Evolutionary conservation across 176 grass and related monocot genomes (phyloP), one percentile per base, ranked within the genome.

Genomic region (Triticum dicoccoides): DNA sequence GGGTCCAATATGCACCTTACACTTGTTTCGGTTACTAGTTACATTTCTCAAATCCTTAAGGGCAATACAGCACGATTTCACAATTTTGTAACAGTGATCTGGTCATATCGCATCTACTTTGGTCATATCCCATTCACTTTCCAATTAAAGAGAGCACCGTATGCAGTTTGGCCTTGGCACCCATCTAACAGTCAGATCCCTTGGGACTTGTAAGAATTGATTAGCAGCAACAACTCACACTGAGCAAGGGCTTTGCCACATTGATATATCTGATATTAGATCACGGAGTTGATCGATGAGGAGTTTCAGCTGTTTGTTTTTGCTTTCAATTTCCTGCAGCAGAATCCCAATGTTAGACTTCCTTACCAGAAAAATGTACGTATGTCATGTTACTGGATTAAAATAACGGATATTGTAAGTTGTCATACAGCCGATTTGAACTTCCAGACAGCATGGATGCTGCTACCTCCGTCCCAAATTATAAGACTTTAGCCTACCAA

Each of bases 191-290:
- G 34, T 80, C 34, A 21, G 21, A 51, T 72, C 73, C 73, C 45
- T 56, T 78, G 4, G 2, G 38, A 49, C 14, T 70, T 29, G 52
- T 21, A 70, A 73, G n/a, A 20, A 79, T 17, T 41, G 21, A 54
- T 66, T 65, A 66, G 5, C n/a, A 2, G 11, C 32, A 21, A 4
- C 17, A 77, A 32, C 88, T 93, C 78, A 95, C 69, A 88, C 65
- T 12, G 91, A 91, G 49, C 83, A 94, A 79, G 97, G 97, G 68
- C 94, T 96, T 83, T 99, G 90, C 97, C 94, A 99, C 92, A 96
- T 99, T 77, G 94, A 92, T 80, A 96, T 87, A 77, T 99, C 94
- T 7, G 85, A 74, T 80, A 99, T 99, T 84, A 99, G 85, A 83
- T 91, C 74, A 61, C 87, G 81, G 29, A 96, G 88, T 81, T 99